Base-by-base conservation (phyloP, 2,329 filamentous ascomycete genomes). In the Hypoxylon sp. region DNA sequence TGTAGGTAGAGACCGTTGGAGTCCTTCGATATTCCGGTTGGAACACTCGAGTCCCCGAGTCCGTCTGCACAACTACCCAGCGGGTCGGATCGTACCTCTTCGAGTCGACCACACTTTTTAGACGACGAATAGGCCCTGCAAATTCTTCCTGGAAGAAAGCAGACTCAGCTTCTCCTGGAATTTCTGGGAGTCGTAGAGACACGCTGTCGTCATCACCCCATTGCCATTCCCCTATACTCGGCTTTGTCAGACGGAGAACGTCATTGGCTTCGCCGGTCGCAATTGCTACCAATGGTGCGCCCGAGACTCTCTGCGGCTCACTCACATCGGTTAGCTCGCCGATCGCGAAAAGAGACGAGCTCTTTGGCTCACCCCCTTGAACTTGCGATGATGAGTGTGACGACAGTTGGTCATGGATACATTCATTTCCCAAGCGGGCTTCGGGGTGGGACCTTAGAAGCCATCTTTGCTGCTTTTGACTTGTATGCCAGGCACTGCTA, bases 211-310 rank as follows among this genome's bases (percentile, higher is more conserved):
- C 78, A 2, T 79, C 76, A 0, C 77, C 78, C 88, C 90, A 92
- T n/a, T 83, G 82, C 80, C 86, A 87, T 53, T 80, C 81, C 53
- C 88, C 84, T 22, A 83, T 77, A 2, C 82, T 81, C 3, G 90
- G 77, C 6, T 82, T 81, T 3, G 85, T 78, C 2, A 93, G 75
- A 2, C 87, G 86, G 8, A 93, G 79, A 1, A 87, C 79, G 70
- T 90, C 86, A 1, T 88, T 87, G 13, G 83, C 85, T 54, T 85
- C 82, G n/a, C 91, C 91, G 2, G 85, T 81, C 4, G 81, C 84
- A 73, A 81, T 85, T 68, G 82, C 87, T 67, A 85, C 81, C 72
- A 81, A 77, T 1, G 81, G 78, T 11, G 78, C 77, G 14, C 74
- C 77, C 1, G 63, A 70, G 33, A 71, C 50, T 33, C 59, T 74